These are phyloP conservation scores for Ophiostoma quercus DNA, from an alignment of 2,329 filamentous ascomycete species.

Conservation along the genomic window DNA sequence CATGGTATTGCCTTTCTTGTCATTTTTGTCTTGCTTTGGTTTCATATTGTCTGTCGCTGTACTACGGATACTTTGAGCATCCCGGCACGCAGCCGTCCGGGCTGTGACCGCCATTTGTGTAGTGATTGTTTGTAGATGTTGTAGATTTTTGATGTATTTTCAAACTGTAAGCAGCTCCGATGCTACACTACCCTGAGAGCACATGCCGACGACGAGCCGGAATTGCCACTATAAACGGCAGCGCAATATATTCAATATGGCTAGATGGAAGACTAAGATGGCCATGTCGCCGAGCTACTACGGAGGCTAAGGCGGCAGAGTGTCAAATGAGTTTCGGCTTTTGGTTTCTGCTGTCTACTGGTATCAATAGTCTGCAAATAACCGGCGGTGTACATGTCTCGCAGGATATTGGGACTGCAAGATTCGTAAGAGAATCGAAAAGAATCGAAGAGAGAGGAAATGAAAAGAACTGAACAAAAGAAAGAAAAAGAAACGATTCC, in stretches of 20 bases:
- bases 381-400: slow-evolving; percentile 9
- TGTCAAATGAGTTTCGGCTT: neutral
- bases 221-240: neutral
- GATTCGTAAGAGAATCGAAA: too few species aligned
- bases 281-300: neutral
- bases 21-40: neutral
- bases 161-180: neutral
- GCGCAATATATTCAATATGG: neutral
- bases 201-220: neutral
- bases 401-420: neutral
- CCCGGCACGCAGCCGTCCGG: neutral
- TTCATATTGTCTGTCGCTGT: slow-evolving; percentile 4
- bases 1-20: neutral
- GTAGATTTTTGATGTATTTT: neutral
- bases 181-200: neutral
- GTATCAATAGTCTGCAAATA: neutral
- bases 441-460: neutral
- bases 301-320: slow-evolving; percentile 7
- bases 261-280: neutral
- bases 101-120: slow-evolving; percentile 5
- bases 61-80: neutral
- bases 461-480: neutral
- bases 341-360: neutral
- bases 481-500: neutral
- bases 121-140: neutral